Percentiles rank a stretch among this genome's conserved stretches.
These are phyloP conservation scores for Musa itinerans DNA, from an alignment of 176 grass and related monocot species.

Conservation along the genomic window DNA sequence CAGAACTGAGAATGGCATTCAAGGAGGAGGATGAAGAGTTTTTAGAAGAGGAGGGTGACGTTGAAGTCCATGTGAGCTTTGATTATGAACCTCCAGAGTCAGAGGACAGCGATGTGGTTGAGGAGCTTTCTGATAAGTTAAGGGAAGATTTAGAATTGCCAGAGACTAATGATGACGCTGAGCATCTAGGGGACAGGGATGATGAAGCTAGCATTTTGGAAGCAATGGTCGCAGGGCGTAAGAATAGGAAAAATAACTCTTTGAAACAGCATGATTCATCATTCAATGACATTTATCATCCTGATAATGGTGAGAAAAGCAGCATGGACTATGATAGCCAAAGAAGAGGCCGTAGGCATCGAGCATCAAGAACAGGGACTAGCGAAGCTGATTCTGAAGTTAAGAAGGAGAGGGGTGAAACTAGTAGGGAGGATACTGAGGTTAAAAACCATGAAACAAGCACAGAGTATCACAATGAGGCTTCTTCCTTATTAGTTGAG, in stretches of 20 bases:
- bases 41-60: slow-evolving; percentile 41
- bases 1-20: slow-evolving; percentile 51
- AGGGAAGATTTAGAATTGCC: slow-evolving; percentile 32
- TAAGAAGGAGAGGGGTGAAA: slow-evolving; percentile 23
- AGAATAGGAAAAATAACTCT: slow-evolving; percentile 37
- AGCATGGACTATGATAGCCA: slow-evolving; percentile 22
- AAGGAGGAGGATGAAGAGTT: slow-evolving; percentile 51
- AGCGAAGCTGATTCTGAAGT: background rate
- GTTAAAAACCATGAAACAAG: slow-evolving; percentile 27
- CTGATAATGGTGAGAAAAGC: slow-evolving; percentile 14
- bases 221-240: slow-evolving; percentile 49
- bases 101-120: slow-evolving; percentile 46
- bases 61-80: slow-evolving; percentile 49
- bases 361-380: slow-evolving; percentile 25
- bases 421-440: slow-evolving; percentile 9
- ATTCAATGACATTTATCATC: background rate
- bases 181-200: slow-evolving; percentile 18
- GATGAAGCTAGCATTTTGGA: slow-evolving; percentile 54
- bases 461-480: slow-evolving; percentile 31
- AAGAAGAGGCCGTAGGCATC: slow-evolving; percentile 35
- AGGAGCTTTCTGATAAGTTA: slow-evolving; percentile 57
- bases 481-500: slow-evolving; percentile 32
- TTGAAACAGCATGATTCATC: slow-evolving; percentile 23
- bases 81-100: slow-evolving; percentile 73
- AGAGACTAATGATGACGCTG: slow-evolving; percentile 30